Conservation (phyloP, 768 basidiomycete genomes). For the Gloeopeniophorella convolvens region DNA sequence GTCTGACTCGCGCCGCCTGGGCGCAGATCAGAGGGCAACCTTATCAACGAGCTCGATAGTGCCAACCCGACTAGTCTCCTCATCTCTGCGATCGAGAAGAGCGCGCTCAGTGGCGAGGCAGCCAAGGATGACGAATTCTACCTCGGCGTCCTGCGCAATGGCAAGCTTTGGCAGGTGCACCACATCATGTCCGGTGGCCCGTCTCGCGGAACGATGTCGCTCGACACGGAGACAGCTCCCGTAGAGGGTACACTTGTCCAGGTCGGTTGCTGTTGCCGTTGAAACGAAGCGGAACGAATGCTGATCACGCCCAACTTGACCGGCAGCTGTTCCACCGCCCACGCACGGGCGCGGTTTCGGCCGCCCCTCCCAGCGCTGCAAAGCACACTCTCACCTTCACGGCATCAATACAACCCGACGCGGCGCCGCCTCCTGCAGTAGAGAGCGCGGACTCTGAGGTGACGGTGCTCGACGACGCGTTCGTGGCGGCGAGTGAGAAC, state of each 20-base stretch:
- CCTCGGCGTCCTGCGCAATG: conserved; percentile 36
- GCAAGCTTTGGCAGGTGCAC: conserved; percentile 37
- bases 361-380: neutral
- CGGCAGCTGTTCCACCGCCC: conserved; percentile 10
- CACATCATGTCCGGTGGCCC: conserved; percentile 68
- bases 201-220: conserved; percentile 57
- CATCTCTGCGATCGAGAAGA: conserved; percentile 42
- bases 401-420: neutral
- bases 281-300: no score
- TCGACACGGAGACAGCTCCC: conserved; percentile 49
- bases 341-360: neutral
- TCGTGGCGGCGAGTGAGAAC: conserved; percentile 49
- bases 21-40: conserved; percentile 67
- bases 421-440: neutral
- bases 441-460: conserved; percentile 5
- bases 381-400: conserved; percentile 6
- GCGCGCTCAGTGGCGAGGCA: conserved; percentile 25
- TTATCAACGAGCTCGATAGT: conserved; percentile 51
- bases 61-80: conserved; percentile 58
- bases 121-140: conserved; percentile 53
- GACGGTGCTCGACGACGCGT: conserved; percentile 27
- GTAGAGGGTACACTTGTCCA: conserved; percentile 43
- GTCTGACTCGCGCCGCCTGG: neutral
- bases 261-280: no score
- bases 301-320: no score